phyloP scores from a whole-genome alignment of 2,329 filamentous ascomycete species.

The Stachybotrys elegans region DNA sequence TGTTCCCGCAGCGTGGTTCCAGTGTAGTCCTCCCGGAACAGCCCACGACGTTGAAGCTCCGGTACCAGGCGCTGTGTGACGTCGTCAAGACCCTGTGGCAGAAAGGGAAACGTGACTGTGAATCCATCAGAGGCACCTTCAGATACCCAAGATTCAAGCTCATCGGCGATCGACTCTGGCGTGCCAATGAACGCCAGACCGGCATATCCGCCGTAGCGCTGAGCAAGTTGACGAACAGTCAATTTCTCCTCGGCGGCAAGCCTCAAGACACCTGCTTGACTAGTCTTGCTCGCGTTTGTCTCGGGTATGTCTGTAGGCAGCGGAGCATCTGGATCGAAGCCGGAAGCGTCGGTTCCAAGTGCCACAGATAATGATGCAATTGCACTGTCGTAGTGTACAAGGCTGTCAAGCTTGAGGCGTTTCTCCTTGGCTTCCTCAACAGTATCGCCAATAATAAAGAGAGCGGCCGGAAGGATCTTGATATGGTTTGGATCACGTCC shows the following conservation, averaged over 20 bases:
- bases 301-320: constrained; percentile 45
- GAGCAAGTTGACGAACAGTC: constrained; percentile 46
- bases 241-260: constrained; percentile 39
- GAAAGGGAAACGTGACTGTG: constrained; percentile 42
- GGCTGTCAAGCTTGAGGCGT: constrained; percentile 41
- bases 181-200: constrained; percentile 48
- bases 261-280: constrained; percentile 36
- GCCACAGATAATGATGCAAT: constrained; percentile 46
- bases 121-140: constrained; percentile 47
- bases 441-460: constrained; percentile 44
- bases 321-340: constrained; percentile 42
- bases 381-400: constrained; percentile 49
- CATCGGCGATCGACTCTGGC: constrained; percentile 41
- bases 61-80: constrained; percentile 41
- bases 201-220: constrained; percentile 42
- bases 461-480: constrained; percentile 47
- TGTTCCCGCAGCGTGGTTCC: constrained; percentile 49
- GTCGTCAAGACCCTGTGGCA: constrained; percentile 46
- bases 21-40: constrained; percentile 47
- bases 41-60: constrained; percentile 43
- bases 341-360: constrained; percentile 41
- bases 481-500: constrained; percentile 40
- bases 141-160: constrained; percentile 40
- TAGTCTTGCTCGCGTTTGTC: constrained; percentile 49
- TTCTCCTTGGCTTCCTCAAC: constrained; percentile 43